These are phyloP conservation scores for Chaetomium cochliodes DNA, from an alignment of 495 filamentous ascomycete genomes.

Conservation along the genomic window DNA sequence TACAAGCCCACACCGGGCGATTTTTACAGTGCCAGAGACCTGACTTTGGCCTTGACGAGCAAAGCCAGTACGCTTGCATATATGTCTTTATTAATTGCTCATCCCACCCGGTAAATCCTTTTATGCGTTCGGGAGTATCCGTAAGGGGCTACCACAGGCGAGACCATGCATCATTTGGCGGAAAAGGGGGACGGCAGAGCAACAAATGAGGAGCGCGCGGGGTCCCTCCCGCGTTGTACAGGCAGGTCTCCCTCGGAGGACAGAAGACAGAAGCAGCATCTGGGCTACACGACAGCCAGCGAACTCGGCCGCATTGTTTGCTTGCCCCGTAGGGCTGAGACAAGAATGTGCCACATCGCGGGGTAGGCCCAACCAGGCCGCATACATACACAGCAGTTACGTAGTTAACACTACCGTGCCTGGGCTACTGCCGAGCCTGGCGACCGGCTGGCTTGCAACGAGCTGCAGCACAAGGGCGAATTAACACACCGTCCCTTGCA, in stretches of 20 bases:
- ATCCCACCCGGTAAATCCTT: neutral
- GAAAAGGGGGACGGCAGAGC: neutral
- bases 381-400: neutral
- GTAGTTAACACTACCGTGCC: no score
- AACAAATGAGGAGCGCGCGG: neutral
- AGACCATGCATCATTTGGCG: neutral
- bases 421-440: neutral
- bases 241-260: no score
- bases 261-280: no score
- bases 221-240: neutral
- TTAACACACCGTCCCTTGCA: neutral
- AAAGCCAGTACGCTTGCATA: neutral
- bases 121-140: neutral
- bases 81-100: neutral
- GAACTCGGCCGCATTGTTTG: neutral
- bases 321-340: neutral
- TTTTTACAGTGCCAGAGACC: no score
- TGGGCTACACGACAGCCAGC: no score
- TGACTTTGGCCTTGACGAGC: no score
- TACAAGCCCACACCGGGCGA: no score
- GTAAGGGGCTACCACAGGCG: neutral
- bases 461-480: neutral
- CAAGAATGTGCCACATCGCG: neutral
- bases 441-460: neutral
- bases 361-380: neutral